Evolutionary conservation across 2,329 filamentous ascomycete species (phyloP), one percentile per base, ranked within the genome.

Genomic region (Coniochaeta sp.): DNA sequence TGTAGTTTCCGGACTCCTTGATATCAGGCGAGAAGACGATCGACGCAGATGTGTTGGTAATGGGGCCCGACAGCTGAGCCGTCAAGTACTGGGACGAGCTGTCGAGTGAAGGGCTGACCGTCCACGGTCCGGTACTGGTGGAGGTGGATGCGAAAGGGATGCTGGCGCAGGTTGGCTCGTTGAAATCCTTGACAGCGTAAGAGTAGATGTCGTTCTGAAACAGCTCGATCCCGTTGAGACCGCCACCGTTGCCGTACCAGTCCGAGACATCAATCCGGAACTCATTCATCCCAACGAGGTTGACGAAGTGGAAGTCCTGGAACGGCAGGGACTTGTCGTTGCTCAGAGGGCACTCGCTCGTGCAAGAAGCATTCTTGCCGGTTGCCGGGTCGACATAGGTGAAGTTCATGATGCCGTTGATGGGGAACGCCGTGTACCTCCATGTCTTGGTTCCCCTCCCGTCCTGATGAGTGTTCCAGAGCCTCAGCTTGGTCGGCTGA

Each of bases 401-500:
- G 63, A 99, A 78, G 69, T 97, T 96, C 84, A 99, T 89, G 65
- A 99, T 96, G 50, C 94, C 94, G 56, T 88, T 85, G 62, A 92
- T 82, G 5, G 92, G 91, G 53, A 92, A 73, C 16, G 91, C 89
- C 20, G 89, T 89, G 64, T 90, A 95, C 53, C 91, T 83, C 72
- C 89, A 99, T 0, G 86, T 88, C 71, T 89, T 88, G 27, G 91
- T 96, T 27, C 94, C 91, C 57, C 91, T 85, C 49, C 88, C 90
- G 60, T 94, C 83, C 50, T 83, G 77, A 59, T 88, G 83, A 3
- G 92, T 94, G 70, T 99, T 99, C 75, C 87, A 90, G 22, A 99
- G 73, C 51, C 90, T 83, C 54, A 99, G 70, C 67, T 90, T 95
- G 9, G 90, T 92, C 1, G 94, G 95, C 58, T 85, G 76, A 65